These are phyloP conservation scores for Arthrobotrys entomopaga DNA, from an alignment of 2,329 filamentous ascomycete species.

Conservation along the genomic window DNA sequence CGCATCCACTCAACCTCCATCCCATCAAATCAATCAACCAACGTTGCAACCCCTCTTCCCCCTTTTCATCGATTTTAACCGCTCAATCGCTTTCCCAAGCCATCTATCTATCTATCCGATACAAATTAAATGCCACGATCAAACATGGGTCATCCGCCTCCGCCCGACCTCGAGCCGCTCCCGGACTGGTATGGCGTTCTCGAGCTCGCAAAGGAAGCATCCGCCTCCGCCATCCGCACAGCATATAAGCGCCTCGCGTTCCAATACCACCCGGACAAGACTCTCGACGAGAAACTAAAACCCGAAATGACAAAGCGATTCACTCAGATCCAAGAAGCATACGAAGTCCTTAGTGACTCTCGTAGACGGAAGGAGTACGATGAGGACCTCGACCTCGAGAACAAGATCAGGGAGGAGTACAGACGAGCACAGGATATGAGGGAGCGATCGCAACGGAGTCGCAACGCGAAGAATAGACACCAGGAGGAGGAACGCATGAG, in stretches of 20 bases:
- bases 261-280: constrained; percentile 90
- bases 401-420: constrained; percentile 41
- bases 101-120: constrained; percentile 6
- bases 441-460: constrained; percentile 33
- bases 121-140: constrained; percentile 37
- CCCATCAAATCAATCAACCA: constrained; percentile 11
- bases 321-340: constrained; percentile 90
- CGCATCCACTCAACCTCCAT: constrained; percentile 9
- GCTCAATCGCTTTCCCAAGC: constrained; percentile 7
- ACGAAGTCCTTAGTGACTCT: constrained; percentile 87
- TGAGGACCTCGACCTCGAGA: constrained; percentile 67
- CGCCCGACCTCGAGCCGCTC: constrained; percentile 39
- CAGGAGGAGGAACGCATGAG: constrained; percentile 38
- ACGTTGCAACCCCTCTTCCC: too few relatives aligned
- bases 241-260: constrained; percentile 87
- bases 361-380: constrained; percentile 79
- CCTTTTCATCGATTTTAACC: background rate
- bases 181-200: constrained; percentile 81
- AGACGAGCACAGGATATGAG: constrained; percentile 35
- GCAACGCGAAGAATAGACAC: constrained; percentile 36
- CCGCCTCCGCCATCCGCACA: constrained; percentile 76
- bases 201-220: constrained; percentile 77
- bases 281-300: constrained; percentile 80
- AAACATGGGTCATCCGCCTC: constrained; percentile 39
- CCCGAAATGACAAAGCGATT: constrained; percentile 85